Percentiles rank a stretch among this genome's conserved stretches.
phyloP scores from a whole-genome alignment of 139 green algal genomes.

The Zygnema cylindricum region DNA sequence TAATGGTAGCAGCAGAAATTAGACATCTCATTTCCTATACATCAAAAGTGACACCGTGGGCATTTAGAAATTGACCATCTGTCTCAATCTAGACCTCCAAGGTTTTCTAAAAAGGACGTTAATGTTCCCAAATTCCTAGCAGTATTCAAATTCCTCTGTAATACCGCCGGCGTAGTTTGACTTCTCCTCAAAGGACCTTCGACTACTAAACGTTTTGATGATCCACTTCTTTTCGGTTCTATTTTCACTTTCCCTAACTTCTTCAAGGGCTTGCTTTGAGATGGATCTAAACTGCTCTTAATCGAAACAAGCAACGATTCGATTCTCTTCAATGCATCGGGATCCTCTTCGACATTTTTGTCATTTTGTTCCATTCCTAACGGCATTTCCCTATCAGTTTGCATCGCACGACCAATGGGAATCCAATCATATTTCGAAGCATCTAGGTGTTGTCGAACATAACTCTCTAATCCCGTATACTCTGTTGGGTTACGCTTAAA shows the following conservation, averaged over 20 bases:
- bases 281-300: background rate
- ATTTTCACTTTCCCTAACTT: background rate
- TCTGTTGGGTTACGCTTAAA: slow-evolving; percentile 25
- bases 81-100: too few relatives aligned
- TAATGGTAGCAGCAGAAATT: too few relatives aligned
- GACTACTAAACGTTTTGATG: too few relatives aligned
- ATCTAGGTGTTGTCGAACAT: slow-evolving; percentile 18
- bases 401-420: slow-evolving; percentile 40
- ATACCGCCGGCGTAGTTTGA: too few relatives aligned
- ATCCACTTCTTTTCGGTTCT: too few relatives aligned
- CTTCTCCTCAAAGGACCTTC: too few relatives aligned
- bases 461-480: slow-evolving; percentile 38
- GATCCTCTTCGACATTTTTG: background rate
- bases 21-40: too few relatives aligned
- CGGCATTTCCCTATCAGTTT: slow-evolving; percentile 23
- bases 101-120: too few relatives aligned
- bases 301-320: background rate
- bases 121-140: too few relatives aligned
- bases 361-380: slow-evolving; percentile 11
- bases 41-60: too few relatives aligned
- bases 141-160: too few relatives aligned
- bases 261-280: background rate
- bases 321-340: background rate
- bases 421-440: slow-evolving; percentile 41
- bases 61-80: too few relatives aligned